Conservation (phyloP, 2,329 filamentous ascomycete genomes). For the Beauveria varroae region DNA sequence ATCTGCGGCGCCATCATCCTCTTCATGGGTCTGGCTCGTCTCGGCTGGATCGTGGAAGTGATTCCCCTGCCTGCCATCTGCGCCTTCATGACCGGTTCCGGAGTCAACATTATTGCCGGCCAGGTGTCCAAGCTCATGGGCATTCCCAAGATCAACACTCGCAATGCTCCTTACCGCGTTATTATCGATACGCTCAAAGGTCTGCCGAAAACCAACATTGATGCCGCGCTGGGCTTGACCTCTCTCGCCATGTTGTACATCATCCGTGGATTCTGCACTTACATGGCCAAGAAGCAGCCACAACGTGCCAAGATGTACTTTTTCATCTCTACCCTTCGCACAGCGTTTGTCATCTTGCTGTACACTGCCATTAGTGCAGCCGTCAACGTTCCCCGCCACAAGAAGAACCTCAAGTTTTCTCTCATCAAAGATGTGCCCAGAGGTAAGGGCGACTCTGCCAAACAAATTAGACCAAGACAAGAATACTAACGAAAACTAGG, state of each 20-base stretch:
- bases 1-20: constrained; percentile 42
- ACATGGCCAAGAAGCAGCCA: constrained; percentile 59
- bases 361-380: constrained; percentile 73
- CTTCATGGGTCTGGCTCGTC: constrained; percentile 40
- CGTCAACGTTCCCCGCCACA: constrained; percentile 51
- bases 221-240: constrained; percentile 67
- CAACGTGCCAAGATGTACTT: constrained; percentile 63
- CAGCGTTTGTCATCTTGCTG: constrained; percentile 71
- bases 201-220: constrained; percentile 45
- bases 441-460: constrained; percentile 34
- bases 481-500: constrained; percentile 35
- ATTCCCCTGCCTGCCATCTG: constrained; percentile 46
- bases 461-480: background rate
- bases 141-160: constrained; percentile 42
- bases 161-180: constrained; percentile 38
- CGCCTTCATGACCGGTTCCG: constrained; percentile 48
- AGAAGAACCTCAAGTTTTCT: constrained; percentile 49
- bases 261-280: constrained; percentile 55
- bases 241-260: constrained; percentile 61
- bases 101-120: constrained; percentile 41
- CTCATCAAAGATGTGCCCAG: constrained; percentile 63
- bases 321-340: constrained; percentile 70
- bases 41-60: constrained; percentile 48
- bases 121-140: constrained; percentile 45
- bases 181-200: constrained; percentile 44